Percentiles rank a stretch among this genome's conserved stretches.
These are phyloP conservation scores for Fraxinus paxiana DNA, from an alignment of 305 asterid species.

Conservation along the genomic window DNA sequence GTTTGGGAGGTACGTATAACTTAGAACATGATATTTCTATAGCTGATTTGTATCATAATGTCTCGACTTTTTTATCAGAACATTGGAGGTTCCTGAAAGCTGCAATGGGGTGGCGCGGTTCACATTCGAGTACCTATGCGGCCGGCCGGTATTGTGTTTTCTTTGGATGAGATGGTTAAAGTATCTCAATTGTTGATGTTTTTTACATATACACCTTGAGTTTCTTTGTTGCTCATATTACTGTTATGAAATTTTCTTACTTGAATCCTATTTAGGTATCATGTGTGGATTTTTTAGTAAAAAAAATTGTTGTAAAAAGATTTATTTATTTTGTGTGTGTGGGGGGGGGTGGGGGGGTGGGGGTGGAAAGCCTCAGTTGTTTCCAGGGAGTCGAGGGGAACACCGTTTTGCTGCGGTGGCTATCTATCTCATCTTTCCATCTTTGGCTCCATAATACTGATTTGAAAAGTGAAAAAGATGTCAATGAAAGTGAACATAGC, in stretches of 20 bases:
- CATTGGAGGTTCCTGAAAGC: slow-evolving; percentile 74
- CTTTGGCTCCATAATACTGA: neutral
- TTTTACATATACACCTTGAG: slow-evolving; percentile 2
- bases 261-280: neutral
- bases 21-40: neutral
- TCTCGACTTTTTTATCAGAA: slow-evolving; percentile 42
- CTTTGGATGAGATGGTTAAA: neutral
- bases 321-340: neutral
- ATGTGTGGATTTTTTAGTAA: neutral
- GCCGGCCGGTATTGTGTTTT: slow-evolving; percentile 62
- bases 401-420: neutral
- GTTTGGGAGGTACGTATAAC: slow-evolving; percentile 74
- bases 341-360: no score
- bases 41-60: slow-evolving; percentile 17
- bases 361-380: neutral
- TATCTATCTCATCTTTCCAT: neutral
- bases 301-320: neutral
- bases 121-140: slow-evolving; percentile 78
- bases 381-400: neutral
- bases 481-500: neutral
- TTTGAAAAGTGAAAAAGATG: neutral
- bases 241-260: neutral
- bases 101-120: slow-evolving; percentile 86
- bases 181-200: neutral
- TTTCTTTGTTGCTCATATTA: neutral